Base-by-base conservation (phyloP, 148 eudicot genomes). In the Chenopodium suecicum region DNA sequence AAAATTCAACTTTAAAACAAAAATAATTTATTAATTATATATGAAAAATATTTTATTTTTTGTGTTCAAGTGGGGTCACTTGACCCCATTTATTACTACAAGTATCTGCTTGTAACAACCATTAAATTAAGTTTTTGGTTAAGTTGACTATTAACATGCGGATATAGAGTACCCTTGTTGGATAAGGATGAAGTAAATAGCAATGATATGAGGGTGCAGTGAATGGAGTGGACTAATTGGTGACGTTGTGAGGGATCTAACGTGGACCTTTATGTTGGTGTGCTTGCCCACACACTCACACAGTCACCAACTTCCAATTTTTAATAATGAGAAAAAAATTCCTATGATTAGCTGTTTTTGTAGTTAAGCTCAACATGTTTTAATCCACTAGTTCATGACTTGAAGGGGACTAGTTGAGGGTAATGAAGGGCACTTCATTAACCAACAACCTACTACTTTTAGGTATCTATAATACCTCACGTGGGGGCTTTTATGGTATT, bases 311-410 rank as follows among this genome's bases (percentile, higher is more conserved):
- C 37, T 25, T 25, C 70, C 19, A 67, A 67, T 27, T 29, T 2
- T 67, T 25, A 9, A 25, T 41, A 25, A 66, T 66, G 10, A 37
- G 16, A 2, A 2, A 25, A 12, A 2, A 25, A 10, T 29, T 11
- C 34, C 7, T 67, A 67, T 67, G 70, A 29, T 67, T 67, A 22
- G 70, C 16, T 67, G 70, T 41, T 41, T 67, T 29, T 67, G 17
- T 67, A 29, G 70, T 67, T 67, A 67, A 13, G 32, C 70, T 37
- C 70, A 67, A 67, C 70, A 67, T 67, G 70, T 67, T 67, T 58
- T 6, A n/a, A 62, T 20, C 25, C 66, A 62, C 66, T 62, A 62
- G 25, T 56, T 56, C 13, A 12, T 9, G 52, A 12, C 52, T 41
- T 41, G 56, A 56, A 56, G 62, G 62, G 7, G 22, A 56, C 62